A percentile compares a stretch with the other conserved stretches of the same genome.
phyloP scores from a whole-genome alignment of 176 grass and related monocot species.

The Eragrostis nindensis region DNA sequence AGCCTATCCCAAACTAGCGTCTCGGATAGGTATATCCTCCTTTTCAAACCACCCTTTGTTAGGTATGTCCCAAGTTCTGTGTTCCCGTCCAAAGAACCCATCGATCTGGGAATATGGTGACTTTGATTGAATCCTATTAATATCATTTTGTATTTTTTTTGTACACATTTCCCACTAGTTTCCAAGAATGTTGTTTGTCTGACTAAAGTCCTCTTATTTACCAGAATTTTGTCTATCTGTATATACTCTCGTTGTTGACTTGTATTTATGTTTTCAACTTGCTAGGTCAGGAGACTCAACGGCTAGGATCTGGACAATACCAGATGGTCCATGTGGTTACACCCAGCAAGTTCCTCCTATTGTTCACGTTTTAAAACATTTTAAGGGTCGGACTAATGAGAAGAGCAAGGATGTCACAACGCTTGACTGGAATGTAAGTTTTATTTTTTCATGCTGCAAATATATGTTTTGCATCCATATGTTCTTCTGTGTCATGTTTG shows the following conservation, averaged over 20 bases:
- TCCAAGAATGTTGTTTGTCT: not conserved
- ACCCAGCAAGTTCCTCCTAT: conserved; percentile 54
- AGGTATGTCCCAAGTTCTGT: not conserved
- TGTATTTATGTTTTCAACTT: conserved; percentile 34
- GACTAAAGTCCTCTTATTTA: not conserved
- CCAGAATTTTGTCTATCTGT: not conserved
- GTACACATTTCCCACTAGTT: not conserved
- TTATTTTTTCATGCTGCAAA: conserved; percentile 6
- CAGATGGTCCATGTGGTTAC: conserved; percentile 86
- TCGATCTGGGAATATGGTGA: not conserved
- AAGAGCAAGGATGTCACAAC: conserved; percentile 99
- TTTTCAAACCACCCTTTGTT: not conserved
- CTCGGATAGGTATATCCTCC: not conserved
- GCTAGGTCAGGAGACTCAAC: conserved; percentile 96
- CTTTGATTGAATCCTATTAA: not conserved
- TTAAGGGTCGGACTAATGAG: conserved; percentile 88
- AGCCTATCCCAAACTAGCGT: not conserved
- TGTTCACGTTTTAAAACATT: conserved; percentile 97
- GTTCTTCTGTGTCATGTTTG: not conserved
- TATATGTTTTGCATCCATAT: conserved; percentile 4
- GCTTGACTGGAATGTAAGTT: conserved; percentile 94
- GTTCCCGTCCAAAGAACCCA: not conserved
- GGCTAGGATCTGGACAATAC: conserved; percentile 97
- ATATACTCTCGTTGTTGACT: conserved; percentile 11
- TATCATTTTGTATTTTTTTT: not conserved